These are phyloP conservation scores for Acanthamoeba quina DNA, from an alignment of 208 protist species.

Conservation along the genomic window DNA sequence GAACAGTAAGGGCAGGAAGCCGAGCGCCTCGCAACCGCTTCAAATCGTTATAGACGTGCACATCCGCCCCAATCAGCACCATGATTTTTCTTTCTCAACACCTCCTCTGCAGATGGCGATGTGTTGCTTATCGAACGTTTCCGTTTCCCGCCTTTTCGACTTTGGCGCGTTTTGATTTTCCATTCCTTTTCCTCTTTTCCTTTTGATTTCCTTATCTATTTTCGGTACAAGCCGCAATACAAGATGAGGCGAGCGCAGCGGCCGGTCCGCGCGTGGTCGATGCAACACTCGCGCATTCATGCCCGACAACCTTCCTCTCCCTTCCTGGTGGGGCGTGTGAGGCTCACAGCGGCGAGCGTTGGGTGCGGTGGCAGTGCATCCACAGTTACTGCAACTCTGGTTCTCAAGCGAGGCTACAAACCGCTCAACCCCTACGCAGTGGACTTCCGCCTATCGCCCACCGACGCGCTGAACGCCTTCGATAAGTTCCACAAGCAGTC, in stretches of 20 bases:
- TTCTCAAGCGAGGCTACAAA: neutral
- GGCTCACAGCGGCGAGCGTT: neutral
- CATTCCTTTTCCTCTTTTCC: too few species aligned
- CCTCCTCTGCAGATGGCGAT: too few species aligned
- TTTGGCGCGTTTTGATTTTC: too few species aligned
- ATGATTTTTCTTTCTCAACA: neutral
- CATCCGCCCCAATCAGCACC: slow-evolving; percentile 19
- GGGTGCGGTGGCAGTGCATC: neutral
- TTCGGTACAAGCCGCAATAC: too few species aligned
- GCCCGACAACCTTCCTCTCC: too few species aligned
- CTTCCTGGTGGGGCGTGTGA: neutral
- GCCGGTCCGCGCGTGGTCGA: too few species aligned
- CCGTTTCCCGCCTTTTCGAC: too few species aligned
- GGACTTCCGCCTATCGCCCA: neutral
- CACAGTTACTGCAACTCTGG: neutral
- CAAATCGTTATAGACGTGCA: neutral
- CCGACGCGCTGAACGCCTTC: neutral
- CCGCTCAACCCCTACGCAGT: neutral
- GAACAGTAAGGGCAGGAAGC: neutral
- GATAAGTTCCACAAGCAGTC: neutral
- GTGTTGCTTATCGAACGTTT: neutral
- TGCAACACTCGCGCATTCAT: too few species aligned
- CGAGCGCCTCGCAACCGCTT: neutral
- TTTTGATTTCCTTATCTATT: too few species aligned
- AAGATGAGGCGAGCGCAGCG: too few species aligned